Base-by-base conservation (phyloP, 2,329 filamentous ascomycete genomes). In the Thielaviopsis ethacetica region DNA sequence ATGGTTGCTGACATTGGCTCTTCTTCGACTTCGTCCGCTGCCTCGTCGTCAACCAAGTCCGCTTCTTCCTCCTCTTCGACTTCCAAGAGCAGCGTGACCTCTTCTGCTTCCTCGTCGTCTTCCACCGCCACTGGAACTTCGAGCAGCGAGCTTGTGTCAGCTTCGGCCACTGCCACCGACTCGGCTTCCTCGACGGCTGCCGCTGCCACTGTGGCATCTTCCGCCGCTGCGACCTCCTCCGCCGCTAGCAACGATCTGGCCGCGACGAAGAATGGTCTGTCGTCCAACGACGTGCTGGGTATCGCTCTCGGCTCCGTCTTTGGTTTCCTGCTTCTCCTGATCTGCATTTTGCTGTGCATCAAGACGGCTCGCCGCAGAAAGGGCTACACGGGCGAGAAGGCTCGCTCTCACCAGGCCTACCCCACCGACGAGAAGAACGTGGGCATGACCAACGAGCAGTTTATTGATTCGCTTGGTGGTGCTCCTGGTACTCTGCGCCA, bases 291-390 rank as follows among this genome's bases (percentile, higher is more conserved):
- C 7, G 85, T 95, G 27, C 77, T 96, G 1, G 91, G 88, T 38
- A 87, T 88, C 56, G 87, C 87, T 0, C 76, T 97, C 0, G 90
- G 91, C 13, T 83, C 84, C n/a, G 82, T 95, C 22, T 79, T 87
- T 57, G 89, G 86, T 19, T 73, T 89, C 57, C 82, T 85, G 21
- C 71, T 82, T 0, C 67, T 95, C 6, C 73, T 94, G n/a, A 34
- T 59, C 38, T 76, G 86, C 26, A 68, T 87, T 1, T 68, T 89
- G n/a, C 76, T 96, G 21, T 73, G 93, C 56, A 75, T 86, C 27
- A 71, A 58, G 21, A 56, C 19, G 26, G 49, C 49, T 9, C 59
- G 59, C 10, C 52, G 57, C 19, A 53, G 30, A 27, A 56, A 56
- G 53, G 59, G 59, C n/a, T 61, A 61, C 24, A 61, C 59, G 9